Conservation (phyloP, 768 basidiomycete genomes). For the Mycena leptocephala region DNA sequence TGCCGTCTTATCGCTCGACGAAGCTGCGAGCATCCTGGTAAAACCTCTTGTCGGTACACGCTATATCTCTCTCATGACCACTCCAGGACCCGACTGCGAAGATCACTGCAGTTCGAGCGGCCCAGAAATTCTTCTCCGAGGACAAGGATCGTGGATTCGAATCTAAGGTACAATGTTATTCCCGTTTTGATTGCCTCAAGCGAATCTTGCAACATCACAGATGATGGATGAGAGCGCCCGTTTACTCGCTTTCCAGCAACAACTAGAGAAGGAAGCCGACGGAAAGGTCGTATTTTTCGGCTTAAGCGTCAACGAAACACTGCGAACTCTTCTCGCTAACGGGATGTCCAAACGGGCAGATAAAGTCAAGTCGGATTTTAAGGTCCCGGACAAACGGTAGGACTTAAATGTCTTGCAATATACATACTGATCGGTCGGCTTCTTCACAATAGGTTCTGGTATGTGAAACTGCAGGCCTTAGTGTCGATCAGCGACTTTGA, state of each 20-base stretch:
- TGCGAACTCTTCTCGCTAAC: constrained; percentile 82
- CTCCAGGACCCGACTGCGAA: constrained; percentile 81
- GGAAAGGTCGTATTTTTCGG: constrained; percentile 88
- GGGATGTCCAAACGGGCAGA: constrained; percentile 92
- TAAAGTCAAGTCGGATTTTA: constrained; percentile 90
- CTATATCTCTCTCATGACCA: background rate
- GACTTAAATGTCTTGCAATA: constrained; percentile 28
- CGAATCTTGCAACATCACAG: constrained; percentile 56
- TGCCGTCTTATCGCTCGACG: constrained; percentile 90
- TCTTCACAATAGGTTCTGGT: constrained; percentile 83
- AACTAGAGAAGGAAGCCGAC: constrained; percentile 89
- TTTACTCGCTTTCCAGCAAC: constrained; percentile 86
- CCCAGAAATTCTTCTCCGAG: constrained; percentile 95
- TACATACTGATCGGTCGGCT: constrained; percentile 10
- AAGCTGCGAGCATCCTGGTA: constrained; percentile 80
- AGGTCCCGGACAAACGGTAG: constrained; percentile 95
- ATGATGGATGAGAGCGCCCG: constrained; percentile 92
- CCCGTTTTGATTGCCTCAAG: background rate
- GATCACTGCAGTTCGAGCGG: constrained; percentile 81
- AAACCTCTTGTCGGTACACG: constrained; percentile 21
- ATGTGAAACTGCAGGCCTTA: constrained; percentile 89
- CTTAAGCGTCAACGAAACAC: constrained; percentile 89
- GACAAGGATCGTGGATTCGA: constrained; percentile 95
- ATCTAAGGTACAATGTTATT: constrained; percentile 75
- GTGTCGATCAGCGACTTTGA: constrained; percentile 89